Conservation (phyloP, 2,329 filamentous ascomycete genomes). For the Penicillium sp. region DNA sequence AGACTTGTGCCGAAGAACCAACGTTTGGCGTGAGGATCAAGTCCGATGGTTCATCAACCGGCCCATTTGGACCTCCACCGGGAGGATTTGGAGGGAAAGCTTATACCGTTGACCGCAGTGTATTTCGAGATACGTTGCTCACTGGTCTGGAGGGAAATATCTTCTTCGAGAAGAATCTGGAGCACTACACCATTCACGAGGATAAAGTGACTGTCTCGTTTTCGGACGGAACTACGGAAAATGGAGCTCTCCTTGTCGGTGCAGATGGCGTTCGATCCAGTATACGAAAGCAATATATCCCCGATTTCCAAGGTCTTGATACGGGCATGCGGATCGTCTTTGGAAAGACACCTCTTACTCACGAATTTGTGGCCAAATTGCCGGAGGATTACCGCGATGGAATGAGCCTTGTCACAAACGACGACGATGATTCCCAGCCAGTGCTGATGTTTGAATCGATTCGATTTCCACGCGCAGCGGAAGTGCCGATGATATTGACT, state of each 20-base stretch:
- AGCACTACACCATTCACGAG: constrained; percentile 23
- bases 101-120: constrained; percentile 36
- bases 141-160: constrained; percentile 34
- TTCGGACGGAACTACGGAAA: constrained; percentile 36
- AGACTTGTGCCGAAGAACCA: constrained; percentile 21
- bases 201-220: constrained; percentile 28
- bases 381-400: constrained; percentile 14
- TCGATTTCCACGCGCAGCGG: constrained; percentile 15
- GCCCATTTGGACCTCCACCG: background rate
- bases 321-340: constrained; percentile 45
- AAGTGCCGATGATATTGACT: constrained; percentile 9
- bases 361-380: constrained; percentile 12
- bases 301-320: constrained; percentile 41
- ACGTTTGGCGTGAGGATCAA: constrained; percentile 16
- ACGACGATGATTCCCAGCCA: constrained; percentile 14
- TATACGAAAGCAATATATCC: constrained; percentile 45
- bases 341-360: constrained; percentile 26
- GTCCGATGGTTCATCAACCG: constrained; percentile 13
- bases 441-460: constrained; percentile 26
- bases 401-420: constrained; percentile 19
- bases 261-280: constrained; percentile 44
- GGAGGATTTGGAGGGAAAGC: constrained; percentile 20
- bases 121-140: constrained; percentile 39
- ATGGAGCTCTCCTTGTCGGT: constrained; percentile 42
- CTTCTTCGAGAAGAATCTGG: constrained; percentile 36